phyloP scores from a whole-genome alignment of 495 filamentous ascomycete genomes.

The Penicillium chermesinum region DNA sequence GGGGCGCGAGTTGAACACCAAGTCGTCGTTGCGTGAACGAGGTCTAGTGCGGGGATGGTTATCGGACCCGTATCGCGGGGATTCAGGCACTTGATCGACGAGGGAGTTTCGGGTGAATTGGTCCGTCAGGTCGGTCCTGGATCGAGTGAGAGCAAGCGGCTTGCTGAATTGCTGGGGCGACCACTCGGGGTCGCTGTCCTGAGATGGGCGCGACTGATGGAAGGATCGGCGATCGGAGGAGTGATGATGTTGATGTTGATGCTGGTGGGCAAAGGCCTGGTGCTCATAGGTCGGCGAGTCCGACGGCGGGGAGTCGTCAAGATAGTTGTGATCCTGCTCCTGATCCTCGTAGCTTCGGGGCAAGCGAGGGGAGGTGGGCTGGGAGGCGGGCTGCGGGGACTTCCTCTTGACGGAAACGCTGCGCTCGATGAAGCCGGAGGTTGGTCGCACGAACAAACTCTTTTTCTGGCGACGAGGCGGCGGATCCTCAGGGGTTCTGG shows the following conservation, averaged over 20 bases:
- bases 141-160: conserved; percentile 20
- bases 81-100: conserved; percentile 18
- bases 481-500: conserved; percentile 13
- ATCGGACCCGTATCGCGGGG: conserved; percentile 20
- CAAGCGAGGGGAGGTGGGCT: conserved; percentile 20
- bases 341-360: conserved; percentile 5
- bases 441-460: conserved; percentile 14
- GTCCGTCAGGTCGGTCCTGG: conserved; percentile 31
- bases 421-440: conserved; percentile 22
- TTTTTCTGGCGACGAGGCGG: conserved; percentile 15
- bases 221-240: conserved; percentile 5
- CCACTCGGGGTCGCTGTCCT: conserved; percentile 1
- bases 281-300: conserved; percentile 10
- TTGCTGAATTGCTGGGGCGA: conserved; percentile 4
- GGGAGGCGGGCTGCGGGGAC: conserved; percentile 19
- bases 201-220: conserved; percentile 6
- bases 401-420: conserved; percentile 19
- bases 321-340: conserved; percentile 17
- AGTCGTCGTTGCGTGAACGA: conserved; percentile 15
- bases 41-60: conserved; percentile 10
- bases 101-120: conserved; percentile 49
- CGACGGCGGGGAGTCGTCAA: conserved; percentile 11
- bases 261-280: conserved; percentile 17
- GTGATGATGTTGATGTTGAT: conserved; percentile 10
- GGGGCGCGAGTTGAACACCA: conserved; percentile 37